Percentiles rank a stretch among this genome's conserved stretches.
These are phyloP conservation scores for Podospora australis DNA, from an alignment of 495 filamentous ascomycete genomes.

Conservation along the genomic window DNA sequence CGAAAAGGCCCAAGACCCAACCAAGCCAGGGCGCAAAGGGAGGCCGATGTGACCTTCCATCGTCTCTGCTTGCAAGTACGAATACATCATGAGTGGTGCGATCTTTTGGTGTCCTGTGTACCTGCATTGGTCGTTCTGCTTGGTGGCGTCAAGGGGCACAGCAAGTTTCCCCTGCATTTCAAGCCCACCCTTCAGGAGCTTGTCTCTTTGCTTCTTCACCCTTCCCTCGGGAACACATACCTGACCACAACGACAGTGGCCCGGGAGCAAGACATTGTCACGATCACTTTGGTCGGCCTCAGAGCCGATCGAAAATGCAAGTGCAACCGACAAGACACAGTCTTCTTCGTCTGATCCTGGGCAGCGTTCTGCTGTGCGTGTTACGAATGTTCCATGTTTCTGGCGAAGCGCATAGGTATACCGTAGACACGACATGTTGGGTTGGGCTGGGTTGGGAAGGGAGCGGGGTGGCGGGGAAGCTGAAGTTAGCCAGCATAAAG, in stretches of 20 bases:
- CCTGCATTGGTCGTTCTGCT: not conserved
- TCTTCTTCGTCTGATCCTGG: too few relatives aligned
- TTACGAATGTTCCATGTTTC: too few relatives aligned
- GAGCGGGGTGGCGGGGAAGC: too few relatives aligned
- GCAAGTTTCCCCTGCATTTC: not conserved
- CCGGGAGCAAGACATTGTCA: not conserved
- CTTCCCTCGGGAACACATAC: not conserved
- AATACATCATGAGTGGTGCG: not conserved
- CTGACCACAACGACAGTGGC: not conserved
- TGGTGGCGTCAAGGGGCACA: not conserved
- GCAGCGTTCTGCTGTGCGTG: too few relatives aligned
- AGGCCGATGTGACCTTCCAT: not conserved
- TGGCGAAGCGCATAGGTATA: too few relatives aligned
- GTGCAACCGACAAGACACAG: too few relatives aligned
- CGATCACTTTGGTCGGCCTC: too few relatives aligned
- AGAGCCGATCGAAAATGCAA: too few relatives aligned
- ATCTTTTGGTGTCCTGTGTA: too few relatives aligned
- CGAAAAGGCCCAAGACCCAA: not conserved
- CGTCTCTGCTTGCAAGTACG: not conserved
- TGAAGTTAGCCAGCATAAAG: too few relatives aligned
- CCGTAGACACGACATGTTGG: too few relatives aligned
- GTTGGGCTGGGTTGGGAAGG: too few relatives aligned
- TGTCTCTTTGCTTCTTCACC: not conserved
- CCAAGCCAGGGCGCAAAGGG: not conserved
- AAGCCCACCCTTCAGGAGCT: not conserved